These are phyloP conservation scores for Citrus medica DNA, from an alignment of 345 rosid species.

Conservation along the genomic window DNA sequence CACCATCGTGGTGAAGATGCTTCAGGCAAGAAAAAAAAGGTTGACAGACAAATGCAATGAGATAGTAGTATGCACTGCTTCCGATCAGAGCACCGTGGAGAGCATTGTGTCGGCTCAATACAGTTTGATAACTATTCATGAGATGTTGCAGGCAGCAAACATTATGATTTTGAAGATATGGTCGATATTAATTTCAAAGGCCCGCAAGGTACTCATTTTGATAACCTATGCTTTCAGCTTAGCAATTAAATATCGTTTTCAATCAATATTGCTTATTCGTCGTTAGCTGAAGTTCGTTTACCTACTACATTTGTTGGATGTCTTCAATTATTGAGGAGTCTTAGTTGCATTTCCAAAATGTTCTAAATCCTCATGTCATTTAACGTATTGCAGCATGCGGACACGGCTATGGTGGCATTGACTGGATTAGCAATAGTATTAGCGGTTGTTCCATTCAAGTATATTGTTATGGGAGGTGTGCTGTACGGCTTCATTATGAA, in stretches of 20 bases:
- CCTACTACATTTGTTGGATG: not conserved
- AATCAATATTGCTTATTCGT: not conserved
- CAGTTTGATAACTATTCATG: constrained; percentile 48
- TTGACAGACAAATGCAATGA: constrained; percentile 34
- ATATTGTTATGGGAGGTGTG: constrained; percentile 37
- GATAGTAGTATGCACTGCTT: constrained; percentile 57
- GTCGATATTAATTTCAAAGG: constrained; percentile 58
- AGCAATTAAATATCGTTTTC: not conserved
- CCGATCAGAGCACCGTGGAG: constrained; percentile 58
- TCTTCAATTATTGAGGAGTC: not conserved
- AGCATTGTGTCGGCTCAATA: constrained; percentile 79
- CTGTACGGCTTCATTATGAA: constrained; percentile 38
- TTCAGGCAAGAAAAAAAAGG: constrained; percentile 38
- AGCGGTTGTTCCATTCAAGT: constrained; percentile 57
- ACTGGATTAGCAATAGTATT: constrained; percentile 43
- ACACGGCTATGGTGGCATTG: constrained; percentile 43
- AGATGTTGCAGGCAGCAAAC: constrained; percentile 53
- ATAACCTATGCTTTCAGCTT: not conserved
- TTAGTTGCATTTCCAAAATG: not conserved
- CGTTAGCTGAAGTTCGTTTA: not conserved
- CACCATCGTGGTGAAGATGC: constrained; percentile 52
- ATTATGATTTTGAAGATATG: constrained; percentile 60
- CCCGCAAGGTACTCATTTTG: constrained; percentile 48
- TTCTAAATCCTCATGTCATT: not conserved
- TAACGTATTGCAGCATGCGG: constrained; percentile 57